Base-by-base conservation (phyloP, 2,329 filamentous ascomycete species). In the Colletotrichum nymphaeae region DNA sequence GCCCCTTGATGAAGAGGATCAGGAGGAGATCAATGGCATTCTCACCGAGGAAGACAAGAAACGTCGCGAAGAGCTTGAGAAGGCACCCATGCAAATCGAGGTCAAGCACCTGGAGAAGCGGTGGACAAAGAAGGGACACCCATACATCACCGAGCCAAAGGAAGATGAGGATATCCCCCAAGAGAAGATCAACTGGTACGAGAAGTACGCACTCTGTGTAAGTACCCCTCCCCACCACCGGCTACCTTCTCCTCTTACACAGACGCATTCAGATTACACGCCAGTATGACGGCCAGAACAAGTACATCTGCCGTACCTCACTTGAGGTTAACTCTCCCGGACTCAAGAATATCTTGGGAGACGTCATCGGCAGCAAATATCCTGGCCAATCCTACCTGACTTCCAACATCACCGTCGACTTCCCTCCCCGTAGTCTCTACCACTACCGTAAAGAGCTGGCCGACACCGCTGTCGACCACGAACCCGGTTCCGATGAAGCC, bases 81-180 rank as follows among this genome's bases (percentile, higher is more conserved):
- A 78, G 57, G 75, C 77, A 11, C 77, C 77, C 24, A 79, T 79
- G 78, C 77, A 76, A 37, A 60, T 76, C 22, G 78, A 80, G 66
- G 76, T 82, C 66, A 81, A 81, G 71, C 78, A 81, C 60, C 78
- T 82, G 19, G 80, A 82, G 59, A 79, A 77, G 59, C 79, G 78
- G 26, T 79, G 77, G 67, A 80, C 79, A 59, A 76, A 76, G 46
- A 78, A 80, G 68, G 77, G 78, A 6, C 75, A 76, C 22, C 67
- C 67, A 9, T 79, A 78, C 56, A 77, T 81, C 59, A 74, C 75
- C 32, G 81, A 82, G 71, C 78, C 79, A 16, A 77, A 78, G 62
- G 77, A 79, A 59, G 80, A 75, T 46, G 79, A 76, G 52, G 77
- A 75, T 55, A 76, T 76, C 37, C 79, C 75, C 5, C 79, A 78